Percentiles rank a stretch among this genome's conserved stretches.
Evolutionary conservation across 257 asterid genomes (phyloP).

Genomic region (Gentiana straminea): DNA sequence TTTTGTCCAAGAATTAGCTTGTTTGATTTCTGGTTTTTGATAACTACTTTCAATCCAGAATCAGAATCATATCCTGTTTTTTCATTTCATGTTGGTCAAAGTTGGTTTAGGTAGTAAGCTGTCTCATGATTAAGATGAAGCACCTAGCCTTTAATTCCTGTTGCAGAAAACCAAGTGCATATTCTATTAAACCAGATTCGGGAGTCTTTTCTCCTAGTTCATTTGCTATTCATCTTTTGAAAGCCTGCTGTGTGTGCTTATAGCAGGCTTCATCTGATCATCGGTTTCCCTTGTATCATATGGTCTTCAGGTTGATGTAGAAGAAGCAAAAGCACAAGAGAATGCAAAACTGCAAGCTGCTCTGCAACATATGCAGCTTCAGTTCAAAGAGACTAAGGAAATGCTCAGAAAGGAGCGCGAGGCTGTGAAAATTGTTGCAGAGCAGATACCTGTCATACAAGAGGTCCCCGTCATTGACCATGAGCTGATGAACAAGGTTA

Average conservation of each 20-base stretch:
- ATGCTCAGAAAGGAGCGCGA: constrained; percentile 60
- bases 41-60: too few relatives aligned
- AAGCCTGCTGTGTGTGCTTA: neutral
- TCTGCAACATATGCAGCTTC: constrained; percentile 64
- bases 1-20: too few relatives aligned
- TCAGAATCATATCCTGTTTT: too few relatives aligned
- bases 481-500: constrained; percentile 63
- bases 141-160: too few relatives aligned
- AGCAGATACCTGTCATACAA: constrained; percentile 60
- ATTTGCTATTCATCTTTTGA: neutral
- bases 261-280: neutral
- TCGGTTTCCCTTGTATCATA: constrained; percentile 5
- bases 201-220: constrained; percentile 4
- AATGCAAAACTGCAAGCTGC: constrained; percentile 71
- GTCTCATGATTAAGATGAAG: neutral
- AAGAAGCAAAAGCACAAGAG: constrained; percentile 93
- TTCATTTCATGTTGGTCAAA: too few relatives aligned
- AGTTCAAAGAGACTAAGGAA: constrained; percentile 73
- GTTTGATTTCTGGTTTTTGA: too few relatives aligned
- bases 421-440: constrained; percentile 43
- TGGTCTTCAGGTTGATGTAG: constrained; percentile 61
- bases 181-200: neutral
- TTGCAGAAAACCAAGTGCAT: neutral
- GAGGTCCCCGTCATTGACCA: constrained; percentile 88
- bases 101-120: neutral